Evolutionary conservation across 805 yeast species (phyloP), one percentile per base, ranked within the genome.

Genomic region (Wickerhamiella occidentalis): DNA sequence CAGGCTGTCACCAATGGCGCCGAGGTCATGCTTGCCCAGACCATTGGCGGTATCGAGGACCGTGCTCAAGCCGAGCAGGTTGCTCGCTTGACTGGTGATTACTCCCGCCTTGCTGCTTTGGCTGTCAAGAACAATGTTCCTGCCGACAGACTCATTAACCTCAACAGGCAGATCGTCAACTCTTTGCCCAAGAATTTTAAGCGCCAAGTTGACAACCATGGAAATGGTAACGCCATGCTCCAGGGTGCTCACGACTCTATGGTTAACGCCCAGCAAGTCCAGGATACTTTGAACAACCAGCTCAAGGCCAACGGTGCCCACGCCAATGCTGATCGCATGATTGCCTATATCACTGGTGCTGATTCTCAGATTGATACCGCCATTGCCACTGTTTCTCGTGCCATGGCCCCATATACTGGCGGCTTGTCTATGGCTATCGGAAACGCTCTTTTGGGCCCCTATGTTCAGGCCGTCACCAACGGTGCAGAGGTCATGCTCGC

Each of bases 331-430:
- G 52, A 50, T 29, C 43, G 44, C 15, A 35, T 50, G 26, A 18
- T 45, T 41, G 52, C 52, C 17, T 41, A 49, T 30, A 55, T 37
- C 35, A 58, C 64, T 28, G 65, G 64, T n/a, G 55, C 63, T 23
- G 66, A 61, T 47, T 59, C 62, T 29, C 64, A 61, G 53, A 59
- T 58, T 45, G 64, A 62, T 50, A 60, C 59, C 48, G 56, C 58
- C 41, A 49, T 58, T 28, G 63, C 55, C 7, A 51, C 56, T 26
- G 49, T 50, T 8, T 33, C 51, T 19, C 29, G 49, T 3, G 54
- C 56, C 13, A 53, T 55, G 8, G 53, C 54, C 6, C 56, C 55
- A 23, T 23, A 52, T 37, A 54, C 56, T 25, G 49, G 49, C 30
- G 59, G 59, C 23, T 28, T 51, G 13, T 51, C 55, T 15, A 28